Evolutionary conservation across 2,329 filamentous ascomycete species (phyloP).

Genomic region (Akanthomyces dipterigenus): DNA sequence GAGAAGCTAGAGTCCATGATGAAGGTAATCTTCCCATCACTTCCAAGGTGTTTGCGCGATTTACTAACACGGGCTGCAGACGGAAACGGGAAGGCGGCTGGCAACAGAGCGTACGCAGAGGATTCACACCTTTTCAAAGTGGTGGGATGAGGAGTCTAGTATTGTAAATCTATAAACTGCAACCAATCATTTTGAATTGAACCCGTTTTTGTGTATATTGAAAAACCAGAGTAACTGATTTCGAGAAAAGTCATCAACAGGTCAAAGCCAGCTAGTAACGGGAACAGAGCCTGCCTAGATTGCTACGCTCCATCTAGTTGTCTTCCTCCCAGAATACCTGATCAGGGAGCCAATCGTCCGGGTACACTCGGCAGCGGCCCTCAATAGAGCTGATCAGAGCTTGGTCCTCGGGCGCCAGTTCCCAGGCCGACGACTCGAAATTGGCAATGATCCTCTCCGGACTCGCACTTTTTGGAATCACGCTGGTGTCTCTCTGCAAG

Average conservation of each 20-base stretch:
- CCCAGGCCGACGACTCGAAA: not conserved
- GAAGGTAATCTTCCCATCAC: constrained; percentile 34
- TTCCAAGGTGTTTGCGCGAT: too few species aligned
- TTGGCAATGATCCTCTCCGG: not conserved
- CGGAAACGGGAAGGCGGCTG: constrained; percentile 44
- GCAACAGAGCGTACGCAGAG: constrained; percentile 48
- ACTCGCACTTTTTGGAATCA: constrained; percentile 1
- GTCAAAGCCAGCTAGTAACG: too few species aligned
- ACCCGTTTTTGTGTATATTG: too few species aligned
- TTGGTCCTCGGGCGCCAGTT: not conserved
- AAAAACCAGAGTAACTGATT: too few species aligned
- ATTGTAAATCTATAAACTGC: not conserved
- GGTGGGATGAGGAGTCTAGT: constrained; percentile 50
- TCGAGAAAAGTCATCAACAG: too few species aligned
- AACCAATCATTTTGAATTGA: too few species aligned
- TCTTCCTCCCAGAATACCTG: constrained; percentile 8
- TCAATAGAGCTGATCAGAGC: not conserved
- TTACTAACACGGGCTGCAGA: constrained; percentile 23
- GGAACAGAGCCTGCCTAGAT: too few species aligned
- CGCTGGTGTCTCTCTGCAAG: constrained; percentile 1
- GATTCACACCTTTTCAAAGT: constrained; percentile 45
- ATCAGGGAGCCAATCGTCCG: constrained; percentile 1
- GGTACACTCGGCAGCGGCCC: not conserved
- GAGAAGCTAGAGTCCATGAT: constrained; percentile 57
- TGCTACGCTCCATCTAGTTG: not conserved